Evolutionary conservation across 1,284 basidiomycete species (phyloP).

Genomic region (Ceraceosorus guamensis): DNA sequence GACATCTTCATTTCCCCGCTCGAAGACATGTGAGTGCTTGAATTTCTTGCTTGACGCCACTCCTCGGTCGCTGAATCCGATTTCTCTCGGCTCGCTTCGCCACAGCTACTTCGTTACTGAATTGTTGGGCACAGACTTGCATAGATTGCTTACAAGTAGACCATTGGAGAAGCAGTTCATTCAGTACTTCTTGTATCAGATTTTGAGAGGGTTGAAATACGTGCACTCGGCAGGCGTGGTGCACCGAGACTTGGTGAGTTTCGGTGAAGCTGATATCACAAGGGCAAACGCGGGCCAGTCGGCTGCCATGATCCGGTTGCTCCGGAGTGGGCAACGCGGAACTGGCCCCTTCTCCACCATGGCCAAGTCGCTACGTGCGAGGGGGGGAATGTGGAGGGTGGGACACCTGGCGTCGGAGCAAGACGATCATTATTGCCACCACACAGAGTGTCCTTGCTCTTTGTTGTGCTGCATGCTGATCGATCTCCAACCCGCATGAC

Average conservation of each 20-base stretch:
- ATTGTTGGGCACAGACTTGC: conserved; percentile 92
- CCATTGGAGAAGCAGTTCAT: conserved; percentile 99
- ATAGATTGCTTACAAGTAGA: conserved; percentile 88
- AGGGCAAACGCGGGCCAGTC: too few species aligned
- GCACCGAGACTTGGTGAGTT: conserved; percentile 65
- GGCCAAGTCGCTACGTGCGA: background rate
- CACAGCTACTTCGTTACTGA: conserved; percentile 97
- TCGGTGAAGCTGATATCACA: too few species aligned
- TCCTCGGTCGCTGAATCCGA: background rate
- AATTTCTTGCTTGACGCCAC: background rate
- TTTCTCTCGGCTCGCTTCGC: background rate
- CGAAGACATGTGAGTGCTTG: conserved; percentile 64
- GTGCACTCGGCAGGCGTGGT: conserved; percentile 99
- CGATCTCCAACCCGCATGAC: background rate
- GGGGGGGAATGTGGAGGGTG: background rate
- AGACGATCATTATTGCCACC: background rate
- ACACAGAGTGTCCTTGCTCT: background rate
- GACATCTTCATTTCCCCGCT: conserved; percentile 99
- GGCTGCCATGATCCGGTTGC: too few species aligned
- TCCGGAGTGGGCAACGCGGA: too few species aligned
- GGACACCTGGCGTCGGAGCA: background rate
- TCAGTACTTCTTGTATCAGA: conserved; percentile 99
- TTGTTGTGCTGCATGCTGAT: too few species aligned
- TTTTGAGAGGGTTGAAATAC: conserved; percentile 95
- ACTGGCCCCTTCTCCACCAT: too few species aligned